phyloP scores from a whole-genome alignment of 768 basidiomycete species.

The Macrolepiota albuminosa region DNA sequence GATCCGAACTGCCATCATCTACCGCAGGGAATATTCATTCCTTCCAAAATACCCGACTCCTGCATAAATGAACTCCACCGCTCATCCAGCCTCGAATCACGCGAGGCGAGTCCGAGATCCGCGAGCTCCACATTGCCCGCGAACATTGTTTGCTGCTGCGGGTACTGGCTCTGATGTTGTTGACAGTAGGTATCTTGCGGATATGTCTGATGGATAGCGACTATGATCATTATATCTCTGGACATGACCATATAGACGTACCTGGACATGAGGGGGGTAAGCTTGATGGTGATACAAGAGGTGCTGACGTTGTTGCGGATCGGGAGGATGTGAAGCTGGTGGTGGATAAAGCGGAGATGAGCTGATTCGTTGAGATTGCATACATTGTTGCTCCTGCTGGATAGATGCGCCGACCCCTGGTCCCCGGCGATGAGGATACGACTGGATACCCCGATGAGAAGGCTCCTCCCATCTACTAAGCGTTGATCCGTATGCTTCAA shows the following conservation, averaged over 20 bases:
- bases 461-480: conserved; percentile 1
- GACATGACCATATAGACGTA: neutral
- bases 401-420: neutral
- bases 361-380: neutral
- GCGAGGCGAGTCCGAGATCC: conserved; percentile 55
- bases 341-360: neutral
- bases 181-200: conserved; percentile 14
- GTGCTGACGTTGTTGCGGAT: neutral
- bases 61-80: conserved; percentile 62
- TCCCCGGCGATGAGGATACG: neutral
- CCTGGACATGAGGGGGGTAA: neutral
- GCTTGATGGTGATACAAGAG: neutral
- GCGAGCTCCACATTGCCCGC: conserved; percentile 40
- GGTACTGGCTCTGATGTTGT: conserved; percentile 12
- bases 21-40: conserved; percentile 15
- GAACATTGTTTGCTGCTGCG: conserved; percentile 13
- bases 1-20: neutral
- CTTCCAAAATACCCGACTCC: conserved; percentile 40
- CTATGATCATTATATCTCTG: neutral
- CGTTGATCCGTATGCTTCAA: neutral
- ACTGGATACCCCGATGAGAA: neutral
- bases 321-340: neutral
- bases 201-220: neutral
- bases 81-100: conserved; percentile 50
- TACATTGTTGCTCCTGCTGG: conserved; percentile 2